Conservation (phyloP, 2,329 filamentous ascomycete species). For the Ophiostoma piceae region DNA sequence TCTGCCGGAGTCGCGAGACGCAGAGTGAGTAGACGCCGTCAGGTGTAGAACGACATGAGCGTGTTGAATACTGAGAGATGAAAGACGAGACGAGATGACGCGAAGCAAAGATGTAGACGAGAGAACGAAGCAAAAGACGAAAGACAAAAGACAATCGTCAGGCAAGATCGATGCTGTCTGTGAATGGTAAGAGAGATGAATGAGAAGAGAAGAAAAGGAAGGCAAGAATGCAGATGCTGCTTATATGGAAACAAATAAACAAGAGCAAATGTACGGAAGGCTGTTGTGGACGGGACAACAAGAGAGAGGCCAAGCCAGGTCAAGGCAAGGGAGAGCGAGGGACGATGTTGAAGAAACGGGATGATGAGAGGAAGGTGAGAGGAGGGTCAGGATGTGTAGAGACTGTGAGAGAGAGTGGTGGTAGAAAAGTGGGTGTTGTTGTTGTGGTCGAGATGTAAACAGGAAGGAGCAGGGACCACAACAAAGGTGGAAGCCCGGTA, state of each 20-base stretch:
- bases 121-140: background rate
- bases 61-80: background rate
- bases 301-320: background rate
- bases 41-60: background rate
- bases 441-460: conserved; percentile 20
- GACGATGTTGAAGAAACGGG: background rate
- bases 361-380: background rate
- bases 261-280: background rate
- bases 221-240: conserved; percentile 15
- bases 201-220: conserved; percentile 6
- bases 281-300: conserved; percentile 18
- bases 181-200: background rate
- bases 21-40: background rate
- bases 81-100: background rate
- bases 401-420: background rate
- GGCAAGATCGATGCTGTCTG: background rate
- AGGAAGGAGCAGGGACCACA: conserved; percentile 21
- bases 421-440: conserved; percentile 10
- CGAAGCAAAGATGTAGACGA: background rate
- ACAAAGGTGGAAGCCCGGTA: conserved; percentile 17
- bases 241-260: conserved; percentile 17
- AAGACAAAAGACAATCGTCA: background rate
- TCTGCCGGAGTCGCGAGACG: background rate
- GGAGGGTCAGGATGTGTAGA: background rate
- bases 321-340: conserved; percentile 5